These are phyloP conservation scores for Ceratorhiza oryzae-sativae DNA, from an alignment of 1,284 basidiomycete genomes.

Conservation along the genomic window DNA sequence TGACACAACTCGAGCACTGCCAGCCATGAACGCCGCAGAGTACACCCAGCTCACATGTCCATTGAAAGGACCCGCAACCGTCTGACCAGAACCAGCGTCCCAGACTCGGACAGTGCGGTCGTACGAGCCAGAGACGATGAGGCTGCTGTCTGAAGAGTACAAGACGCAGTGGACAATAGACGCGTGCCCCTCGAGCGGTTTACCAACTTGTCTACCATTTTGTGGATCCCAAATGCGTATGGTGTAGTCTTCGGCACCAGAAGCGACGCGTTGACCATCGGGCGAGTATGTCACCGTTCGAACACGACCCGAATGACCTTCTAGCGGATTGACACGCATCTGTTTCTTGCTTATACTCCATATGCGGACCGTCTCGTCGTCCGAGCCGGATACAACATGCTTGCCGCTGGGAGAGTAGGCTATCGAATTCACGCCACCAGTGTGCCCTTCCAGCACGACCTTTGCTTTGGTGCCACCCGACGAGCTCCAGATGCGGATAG, in stretches of 20 bases:
- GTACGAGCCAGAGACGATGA: slow-evolving; percentile 12
- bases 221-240: slow-evolving; percentile 14
- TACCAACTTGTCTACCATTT: background rate
- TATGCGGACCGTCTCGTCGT: slow-evolving; percentile 20
- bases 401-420: slow-evolving; percentile 31
- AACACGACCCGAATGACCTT: background rate
- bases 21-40: slow-evolving; percentile 35
- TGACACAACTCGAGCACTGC: slow-evolving; percentile 17
- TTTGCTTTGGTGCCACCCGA: background rate
- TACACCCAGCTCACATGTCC: slow-evolving; percentile 16
- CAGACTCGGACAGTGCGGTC: slow-evolving; percentile 24
- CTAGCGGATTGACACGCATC: background rate
- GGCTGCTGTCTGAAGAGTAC: slow-evolving; percentile 31
- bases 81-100: background rate
- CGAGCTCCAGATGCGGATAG: slow-evolving; percentile 30
- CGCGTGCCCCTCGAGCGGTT: background rate
- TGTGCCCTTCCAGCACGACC: background rate
- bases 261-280: background rate
- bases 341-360: slow-evolving; percentile 11
- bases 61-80: background rate
- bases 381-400: slow-evolving; percentile 12
- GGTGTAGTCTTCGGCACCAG: slow-evolving; percentile 9
- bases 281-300: slow-evolving; percentile 11
- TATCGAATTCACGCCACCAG: background rate
- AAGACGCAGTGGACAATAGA: background rate